Evolutionary conservation across 352 stramenopile genomes (phyloP).

Genomic region (Phytopythium delawarense): DNA sequence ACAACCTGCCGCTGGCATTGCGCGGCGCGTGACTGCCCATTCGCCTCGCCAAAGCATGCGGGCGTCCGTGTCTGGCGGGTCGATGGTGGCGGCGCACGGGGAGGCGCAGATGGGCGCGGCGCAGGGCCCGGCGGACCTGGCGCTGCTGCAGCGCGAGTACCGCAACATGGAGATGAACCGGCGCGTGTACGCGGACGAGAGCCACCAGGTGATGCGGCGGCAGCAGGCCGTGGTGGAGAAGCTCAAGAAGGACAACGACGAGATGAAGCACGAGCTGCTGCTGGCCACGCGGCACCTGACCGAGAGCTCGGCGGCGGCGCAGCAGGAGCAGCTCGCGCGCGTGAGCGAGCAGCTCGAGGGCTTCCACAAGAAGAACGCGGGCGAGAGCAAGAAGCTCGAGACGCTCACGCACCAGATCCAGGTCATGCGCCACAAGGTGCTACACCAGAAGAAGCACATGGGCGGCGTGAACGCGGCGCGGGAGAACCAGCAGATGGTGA

Average conservation of each 20-base stretch:
- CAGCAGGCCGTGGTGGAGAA: constrained; percentile 92
- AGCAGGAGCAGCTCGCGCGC: constrained; percentile 74
- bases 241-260: constrained; percentile 79
- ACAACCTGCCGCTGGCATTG: too few relatives aligned
- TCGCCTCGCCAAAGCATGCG: neutral
- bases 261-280: constrained; percentile 88
- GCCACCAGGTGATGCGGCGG: constrained; percentile 91
- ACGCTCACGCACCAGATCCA: constrained; percentile 87
- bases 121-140: constrained; percentile 62
- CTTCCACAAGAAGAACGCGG: constrained; percentile 82
- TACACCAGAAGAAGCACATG: constrained; percentile 93
- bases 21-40: too few relatives aligned
- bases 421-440: constrained; percentile 83
- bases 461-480: constrained; percentile 94
- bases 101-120: constrained; percentile 18
- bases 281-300: constrained; percentile 87
- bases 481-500: constrained; percentile 94
- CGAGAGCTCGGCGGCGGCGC: constrained; percentile 73
- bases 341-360: constrained; percentile 89
- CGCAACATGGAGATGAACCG: constrained; percentile 97
- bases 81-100: constrained; percentile 15
- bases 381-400: constrained; percentile 81
- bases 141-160: constrained; percentile 94
- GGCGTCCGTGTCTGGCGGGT: neutral
- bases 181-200: constrained; percentile 92